Evolutionary conservation across 768 basidiomycete species (phyloP), one percentile per base, ranked within the genome.

Genomic region (Paxillus rubicundulus): DNA sequence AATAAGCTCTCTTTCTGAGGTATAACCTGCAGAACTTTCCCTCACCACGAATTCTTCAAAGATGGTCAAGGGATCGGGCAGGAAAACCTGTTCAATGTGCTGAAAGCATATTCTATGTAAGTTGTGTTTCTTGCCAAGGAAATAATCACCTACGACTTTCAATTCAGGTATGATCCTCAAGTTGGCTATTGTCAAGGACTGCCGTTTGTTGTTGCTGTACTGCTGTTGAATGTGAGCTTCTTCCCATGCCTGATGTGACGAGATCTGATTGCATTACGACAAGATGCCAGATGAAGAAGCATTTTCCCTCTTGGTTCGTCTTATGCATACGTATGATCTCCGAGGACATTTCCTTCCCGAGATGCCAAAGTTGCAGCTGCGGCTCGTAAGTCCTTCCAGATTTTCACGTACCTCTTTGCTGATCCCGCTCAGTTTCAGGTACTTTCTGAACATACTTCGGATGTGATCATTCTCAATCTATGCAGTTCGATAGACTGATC

Each of bases 201-300:
- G 49, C 94, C 95, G 2, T 99, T 99, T 67, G 86, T 99, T 45
- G 97, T 93, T 4, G 97, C 97, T 1, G 89, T 96, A 38, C 72
- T 99, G 20, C 72, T 99, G 21, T 76, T 99, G 42, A 96, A 98
- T 65, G 96, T 95, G 73, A 61, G 81, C 62, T 32, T 55, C 43
- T 17, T 14, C 10, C 13, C 37, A 38, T 24, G 16, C 45, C 14
- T n/a, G 21, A 9, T 1, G 10, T 41, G 47, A 45, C 20, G 18
- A 38, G 2, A 21, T 13, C 17, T 6, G 16, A 27, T 4, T 14
- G 16, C n/a, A 38, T 30, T 42, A 17, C 20, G 24, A 34, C 14
- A 55, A 98, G 96, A 99, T 99, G 97, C 97, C 97, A 20, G 97
- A 98, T 56, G 97, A 99, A 73, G 96, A 98, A 72, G 96, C 96